Evolutionary conservation across 83 land plant genomes (phyloP).

Genomic region (Diphasiastrum complanatum): DNA sequence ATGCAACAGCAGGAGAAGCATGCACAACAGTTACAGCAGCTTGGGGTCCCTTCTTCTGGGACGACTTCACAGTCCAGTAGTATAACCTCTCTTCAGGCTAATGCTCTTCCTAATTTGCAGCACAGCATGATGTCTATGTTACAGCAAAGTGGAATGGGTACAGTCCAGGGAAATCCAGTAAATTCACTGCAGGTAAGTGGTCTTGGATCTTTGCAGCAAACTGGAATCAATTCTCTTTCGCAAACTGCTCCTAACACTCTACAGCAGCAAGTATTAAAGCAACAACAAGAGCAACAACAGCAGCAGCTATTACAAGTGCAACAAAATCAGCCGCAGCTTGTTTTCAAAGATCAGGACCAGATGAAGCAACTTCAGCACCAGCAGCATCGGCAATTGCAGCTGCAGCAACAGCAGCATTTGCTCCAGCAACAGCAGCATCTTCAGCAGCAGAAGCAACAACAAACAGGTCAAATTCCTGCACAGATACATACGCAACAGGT

Average conservation of each 20-base stretch:
- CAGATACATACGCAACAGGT: neutral
- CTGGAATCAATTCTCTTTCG: slow-evolving; percentile 28
- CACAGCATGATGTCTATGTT: neutral
- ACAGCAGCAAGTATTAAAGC: slow-evolving; percentile 38
- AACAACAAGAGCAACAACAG: slow-evolving; percentile 32
- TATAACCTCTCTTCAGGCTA: neutral
- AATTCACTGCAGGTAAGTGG: slow-evolving; percentile 41
- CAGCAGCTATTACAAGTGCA: slow-evolving; percentile 27
- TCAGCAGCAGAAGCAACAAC: slow-evolving; percentile 43
- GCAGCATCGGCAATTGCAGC: slow-evolving; percentile 24
- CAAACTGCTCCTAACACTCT: slow-evolving; percentile 27
- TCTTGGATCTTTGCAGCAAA: slow-evolving; percentile 37
- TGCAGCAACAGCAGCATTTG: slow-evolving; percentile 20
- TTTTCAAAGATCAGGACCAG: slow-evolving; percentile 15
- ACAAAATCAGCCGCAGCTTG: slow-evolving; percentile 23
- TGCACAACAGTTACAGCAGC: slow-evolving; percentile 41
- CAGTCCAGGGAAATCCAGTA: slow-evolving; percentile 47
- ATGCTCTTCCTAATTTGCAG: slow-evolving; percentile 6
- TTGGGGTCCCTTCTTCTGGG: slow-evolving; percentile 20
- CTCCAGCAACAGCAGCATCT: slow-evolving; percentile 35
- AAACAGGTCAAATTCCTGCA: slow-evolving; percentile 37
- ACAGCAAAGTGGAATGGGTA: slow-evolving; percentile 33
- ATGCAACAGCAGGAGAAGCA: slow-evolving; percentile 49
- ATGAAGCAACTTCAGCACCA: slow-evolving; percentile 23
- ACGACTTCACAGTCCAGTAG: slow-evolving; percentile 12